Base-by-base conservation (phyloP, 1,284 basidiomycete genomes). In the Ustilago trichophora region DNA sequence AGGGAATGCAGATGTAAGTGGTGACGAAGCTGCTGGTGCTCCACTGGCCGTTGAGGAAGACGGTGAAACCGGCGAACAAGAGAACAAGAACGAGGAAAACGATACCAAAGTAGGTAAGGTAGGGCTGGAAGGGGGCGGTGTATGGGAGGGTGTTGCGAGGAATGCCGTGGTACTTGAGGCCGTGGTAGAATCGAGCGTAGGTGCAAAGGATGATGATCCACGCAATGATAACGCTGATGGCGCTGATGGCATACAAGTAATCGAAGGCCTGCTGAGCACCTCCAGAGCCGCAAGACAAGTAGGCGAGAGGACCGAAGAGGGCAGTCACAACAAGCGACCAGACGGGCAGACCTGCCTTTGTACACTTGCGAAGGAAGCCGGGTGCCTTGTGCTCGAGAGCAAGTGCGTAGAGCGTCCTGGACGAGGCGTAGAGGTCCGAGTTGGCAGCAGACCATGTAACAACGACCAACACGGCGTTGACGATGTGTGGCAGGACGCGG, bases 371-470 rank as follows among this genome's bases (percentile, higher is more conserved):
- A 82, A 95, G 93, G 55, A 92, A 57, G 18, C 59, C 64, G 7
- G 92, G 92, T 0, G 91, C 93, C 73, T 92, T 90, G 1, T 90
- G 88, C 24, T 87, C 84, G 8, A 85, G 80, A 16, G 92, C 88
- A 50, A 95, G 85, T 36, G 90, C 90, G 80, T 93, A 89, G 25
- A 65, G 62, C 66, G 64, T 90, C 76, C 93, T 89, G 8, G 90
- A 92, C 12, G 88, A 88, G 2, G 88, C 89, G 82, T 91, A 94
- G 41, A 94, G 81, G 73, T 92, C 89, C 72, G 89, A 90, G 47
- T 88, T 90, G 8, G 89, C 90, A 6, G 92, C 91, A 6, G 91
- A 92, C 87, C 89, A 90, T 1, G 91, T 91, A 1, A 90, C 90
- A 18, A 88, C 86, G 48, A 91, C 84, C 35, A 91, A 78, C 25